Conservation (phyloP, 2,329 filamentous ascomycete species). For the Rhynchosporium graminicola region DNA sequence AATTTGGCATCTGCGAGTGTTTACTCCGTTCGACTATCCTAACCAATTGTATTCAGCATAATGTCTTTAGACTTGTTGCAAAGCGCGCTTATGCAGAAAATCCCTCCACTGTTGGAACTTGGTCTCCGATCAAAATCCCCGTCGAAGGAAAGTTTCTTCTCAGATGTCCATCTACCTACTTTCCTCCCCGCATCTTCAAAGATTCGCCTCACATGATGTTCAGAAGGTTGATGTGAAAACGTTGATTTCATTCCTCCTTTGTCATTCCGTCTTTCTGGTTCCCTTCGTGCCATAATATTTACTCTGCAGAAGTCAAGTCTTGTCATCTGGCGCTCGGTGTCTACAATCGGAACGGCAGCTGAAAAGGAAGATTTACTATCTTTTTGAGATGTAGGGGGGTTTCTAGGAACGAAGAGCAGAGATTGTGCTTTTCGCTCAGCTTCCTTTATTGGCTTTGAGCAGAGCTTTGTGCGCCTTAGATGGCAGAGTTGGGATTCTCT, state of each 20-base stretch:
- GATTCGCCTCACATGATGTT: not conserved
- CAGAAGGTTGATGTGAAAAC: not conserved
- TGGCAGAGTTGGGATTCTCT: too few species aligned
- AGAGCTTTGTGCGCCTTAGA: too few species aligned
- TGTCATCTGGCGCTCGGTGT: constrained; percentile 60
- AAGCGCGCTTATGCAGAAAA: too few species aligned
- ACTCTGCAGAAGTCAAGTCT: not conserved
- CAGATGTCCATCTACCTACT: not conserved
- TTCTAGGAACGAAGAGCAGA: constrained; percentile 36
- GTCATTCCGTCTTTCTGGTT: not conserved
- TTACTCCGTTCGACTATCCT: too few species aligned
- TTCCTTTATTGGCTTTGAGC: not conserved
- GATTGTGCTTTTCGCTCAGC: not conserved
- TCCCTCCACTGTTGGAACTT: too few species aligned
- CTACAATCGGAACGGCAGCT: constrained; percentile 65
- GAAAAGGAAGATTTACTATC: constrained; percentile 74
- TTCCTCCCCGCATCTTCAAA: not conserved
- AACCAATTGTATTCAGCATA: not conserved
- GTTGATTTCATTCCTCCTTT: not conserved
- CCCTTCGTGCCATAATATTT: too few species aligned
- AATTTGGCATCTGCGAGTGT: too few species aligned
- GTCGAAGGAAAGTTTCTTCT: not conserved
- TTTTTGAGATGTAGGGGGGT: constrained; percentile 61
- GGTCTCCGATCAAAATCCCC: not conserved
- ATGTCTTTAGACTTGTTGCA: too few species aligned